Base-by-base conservation (phyloP, 2,329 filamentous ascomycete species). In the Bipolaris bicolor region DNA sequence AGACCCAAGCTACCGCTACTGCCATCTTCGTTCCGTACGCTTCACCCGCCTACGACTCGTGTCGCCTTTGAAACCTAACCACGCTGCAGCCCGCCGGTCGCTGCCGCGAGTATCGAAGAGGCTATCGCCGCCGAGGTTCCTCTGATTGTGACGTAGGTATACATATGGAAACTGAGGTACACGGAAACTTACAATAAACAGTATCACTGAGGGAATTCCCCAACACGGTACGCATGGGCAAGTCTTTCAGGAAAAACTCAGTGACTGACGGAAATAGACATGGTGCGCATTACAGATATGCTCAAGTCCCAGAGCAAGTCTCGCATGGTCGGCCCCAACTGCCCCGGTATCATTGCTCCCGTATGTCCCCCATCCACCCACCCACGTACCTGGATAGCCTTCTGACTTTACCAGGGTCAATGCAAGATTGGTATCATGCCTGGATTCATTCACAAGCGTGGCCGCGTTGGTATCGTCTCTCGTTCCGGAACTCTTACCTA, bases 381-480 rank as follows among this genome's bases (percentile, higher is more conserved):
- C 37, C 39, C 33, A 37, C 18, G 10, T 44, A 15, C n/a, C 33
- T 31, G n/a, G 43, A 50, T 11, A 33, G 45, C 13, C 43, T 13
- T 18, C 66, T 74, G 60, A 72, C 11, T 31, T 34, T n/a, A 52
- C 3, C 20, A 88, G 82, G 95, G 94, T 72, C 94, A 96, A 87
- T 99, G 95, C 88, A 99, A 99, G 85, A 98, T 99, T 76, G 95
- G 95, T 77, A 99, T 99, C 83, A 98, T 99, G 95, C 92, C 95
- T 66, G 95, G 95, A 74, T 97, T 98, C 86, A 98, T 99, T 83
- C 95, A 99, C 88, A 98, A 98, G 88, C 92, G 93, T 80, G 95
- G 95, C 73, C 93, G 95, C 79, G 93, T 99, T 77, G 95, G 95
- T 76, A 98, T 99, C 79, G 95, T 99, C 80, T 97, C 93, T 72